Conservation (phyloP, 768 basidiomycete genomes). For the Boletus tylopilopsis region DNA sequence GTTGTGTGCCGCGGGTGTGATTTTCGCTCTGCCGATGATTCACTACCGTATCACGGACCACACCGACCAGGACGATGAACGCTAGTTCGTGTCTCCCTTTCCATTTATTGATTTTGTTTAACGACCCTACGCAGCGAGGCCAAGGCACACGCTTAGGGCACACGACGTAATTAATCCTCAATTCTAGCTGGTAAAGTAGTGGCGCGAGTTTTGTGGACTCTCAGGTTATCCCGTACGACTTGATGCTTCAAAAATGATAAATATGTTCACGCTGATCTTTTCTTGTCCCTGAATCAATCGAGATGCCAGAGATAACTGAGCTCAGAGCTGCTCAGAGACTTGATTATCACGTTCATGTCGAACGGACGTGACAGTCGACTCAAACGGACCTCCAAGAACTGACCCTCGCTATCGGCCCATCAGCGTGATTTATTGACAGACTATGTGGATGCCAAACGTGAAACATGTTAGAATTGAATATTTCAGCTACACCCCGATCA, state of each 20-base stretch:
- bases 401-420: too few species aligned
- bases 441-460: too few species aligned
- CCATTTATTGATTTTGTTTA: neutral
- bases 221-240: neutral
- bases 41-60: slow-evolving; percentile 63
- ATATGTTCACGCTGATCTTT: neutral
- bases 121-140: slow-evolving; percentile 11
- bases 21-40: slow-evolving; percentile 73
- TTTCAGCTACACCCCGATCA: too few species aligned
- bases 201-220: too few species aligned
- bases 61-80: slow-evolving; percentile 50
- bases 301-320: neutral
- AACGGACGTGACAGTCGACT: too few species aligned
- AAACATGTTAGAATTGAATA: too few species aligned
- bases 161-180: neutral
- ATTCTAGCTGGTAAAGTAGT: too few species aligned
- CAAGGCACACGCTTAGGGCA: neutral
- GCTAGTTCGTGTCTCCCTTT: slow-evolving; percentile 35
- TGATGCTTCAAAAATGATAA: too few species aligned
- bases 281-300: neutral
- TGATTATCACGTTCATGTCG: too few species aligned
- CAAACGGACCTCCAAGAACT: too few species aligned
- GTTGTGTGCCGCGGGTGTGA: slow-evolving; percentile 59
- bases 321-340: too few species aligned
- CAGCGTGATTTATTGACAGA: too few species aligned